A percentile compares a stretch with the other conserved stretches of the same genome.
phyloP scores from a whole-genome alignment of 495 filamentous ascomycete genomes.

The Elasticomyces elasticus region DNA sequence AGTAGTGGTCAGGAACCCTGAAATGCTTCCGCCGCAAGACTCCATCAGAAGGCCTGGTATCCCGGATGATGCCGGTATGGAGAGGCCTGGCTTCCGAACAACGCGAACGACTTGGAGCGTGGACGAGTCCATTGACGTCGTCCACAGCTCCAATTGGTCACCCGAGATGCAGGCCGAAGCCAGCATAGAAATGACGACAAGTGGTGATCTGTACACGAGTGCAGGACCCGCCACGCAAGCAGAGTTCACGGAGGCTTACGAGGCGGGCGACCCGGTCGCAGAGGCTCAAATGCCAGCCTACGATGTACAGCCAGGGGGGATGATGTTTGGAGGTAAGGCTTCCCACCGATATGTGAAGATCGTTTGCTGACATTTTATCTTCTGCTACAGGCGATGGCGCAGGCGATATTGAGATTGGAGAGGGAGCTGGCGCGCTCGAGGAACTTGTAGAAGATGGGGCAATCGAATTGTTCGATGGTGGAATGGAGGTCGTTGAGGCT shows the following conservation, averaged over 20 bases:
- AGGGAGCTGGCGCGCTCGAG: neutral
- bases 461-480: neutral
- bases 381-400: no score
- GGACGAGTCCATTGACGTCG: neutral
- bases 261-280: neutral
- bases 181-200: neutral
- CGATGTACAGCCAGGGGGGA: neutral
- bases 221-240: neutral
- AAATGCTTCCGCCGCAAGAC: no score
- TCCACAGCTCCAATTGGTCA: neutral
- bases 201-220: neutral
- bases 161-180: neutral
- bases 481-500: no score
- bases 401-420: neutral
- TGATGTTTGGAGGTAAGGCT: no score
- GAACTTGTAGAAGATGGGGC: neutral
- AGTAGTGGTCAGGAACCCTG: no score
- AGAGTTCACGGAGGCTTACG: neutral
- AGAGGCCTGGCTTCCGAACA: no score
- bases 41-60: no score
- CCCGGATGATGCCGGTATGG: no score
- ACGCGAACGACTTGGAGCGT: no score
- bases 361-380: no score
- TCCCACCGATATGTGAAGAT: no score
- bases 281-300: neutral